A percentile compares a stretch with the other conserved stretches of the same genome.
Evolutionary conservation across 2,329 filamentous ascomycete genomes (phyloP).

Genomic region (Pezicula carpinea): DNA sequence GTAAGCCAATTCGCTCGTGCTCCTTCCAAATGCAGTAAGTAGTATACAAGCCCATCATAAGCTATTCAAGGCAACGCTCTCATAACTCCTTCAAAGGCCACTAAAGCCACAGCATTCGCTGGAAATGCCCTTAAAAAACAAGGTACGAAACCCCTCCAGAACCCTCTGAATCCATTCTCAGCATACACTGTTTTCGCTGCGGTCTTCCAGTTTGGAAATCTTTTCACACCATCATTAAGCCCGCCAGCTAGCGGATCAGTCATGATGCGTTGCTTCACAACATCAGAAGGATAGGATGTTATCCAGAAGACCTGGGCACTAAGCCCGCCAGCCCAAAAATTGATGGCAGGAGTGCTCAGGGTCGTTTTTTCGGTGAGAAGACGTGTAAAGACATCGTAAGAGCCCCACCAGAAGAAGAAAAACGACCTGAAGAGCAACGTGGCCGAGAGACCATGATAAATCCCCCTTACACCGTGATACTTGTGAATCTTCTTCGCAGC

Average conservation of each 20-base stretch:
- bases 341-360: conserved; percentile 74
- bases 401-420: conserved; percentile 99
- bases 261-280: conserved; percentile 97
- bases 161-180: conserved; percentile 74
- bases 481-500: conserved; percentile 66
- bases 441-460: conserved; percentile 82
- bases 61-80: conserved; percentile 43
- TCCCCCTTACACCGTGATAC: conserved; percentile 70
- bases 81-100: conserved; percentile 93
- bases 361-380: conserved; percentile 61
- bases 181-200: conserved; percentile 73
- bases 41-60: no score
- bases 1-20: not conserved
- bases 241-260: conserved; percentile 78
- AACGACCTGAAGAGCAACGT: conserved; percentile 86
- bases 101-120: conserved; percentile 88
- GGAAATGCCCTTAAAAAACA: conserved; percentile 94
- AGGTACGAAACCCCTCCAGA: conserved; percentile 89
- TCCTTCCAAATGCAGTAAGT: not conserved
- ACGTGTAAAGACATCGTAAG: conserved; percentile 79
- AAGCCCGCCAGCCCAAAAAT: conserved; percentile 95
- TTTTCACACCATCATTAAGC: conserved; percentile 61
- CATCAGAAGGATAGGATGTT: conserved; percentile 84
- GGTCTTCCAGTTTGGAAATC: conserved; percentile 72
- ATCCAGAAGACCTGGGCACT: conserved; percentile 95